Percentiles rank a stretch among this genome's conserved stretches.
Conservation (phyloP, 768 basidiomycete species). For the Trichaptum fuscoviolaceum region DNA sequence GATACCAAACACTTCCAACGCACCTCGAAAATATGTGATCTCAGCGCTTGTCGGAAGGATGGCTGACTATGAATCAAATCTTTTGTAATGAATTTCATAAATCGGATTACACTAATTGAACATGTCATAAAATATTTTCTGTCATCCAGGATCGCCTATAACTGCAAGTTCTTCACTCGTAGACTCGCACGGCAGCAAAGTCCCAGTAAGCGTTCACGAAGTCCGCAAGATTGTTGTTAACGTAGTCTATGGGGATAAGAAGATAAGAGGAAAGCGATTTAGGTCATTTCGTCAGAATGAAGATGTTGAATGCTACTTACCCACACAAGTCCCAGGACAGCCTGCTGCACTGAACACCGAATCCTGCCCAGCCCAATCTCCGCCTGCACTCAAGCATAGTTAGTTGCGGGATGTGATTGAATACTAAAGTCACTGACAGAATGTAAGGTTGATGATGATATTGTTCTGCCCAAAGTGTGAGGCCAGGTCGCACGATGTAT, state of each 20-base stretch:
- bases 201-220: slow-evolving; percentile 71
- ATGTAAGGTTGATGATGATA: slow-evolving; percentile 65
- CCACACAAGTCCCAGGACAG: slow-evolving; percentile 48
- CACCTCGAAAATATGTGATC: not conserved
- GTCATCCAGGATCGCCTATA: too few relatives aligned
- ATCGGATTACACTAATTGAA: too few relatives aligned
- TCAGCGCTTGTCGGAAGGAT: not conserved
- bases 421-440: slow-evolving; percentile 40
- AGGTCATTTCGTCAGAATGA: too few relatives aligned
- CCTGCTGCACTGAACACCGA: slow-evolving; percentile 39
- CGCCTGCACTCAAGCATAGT: slow-evolving; percentile 33
- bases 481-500: slow-evolving; percentile 49
- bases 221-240: slow-evolving; percentile 60
- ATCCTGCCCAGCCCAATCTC: slow-evolving; percentile 48
- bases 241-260: slow-evolving; percentile 39
- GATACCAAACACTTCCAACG: not conserved
- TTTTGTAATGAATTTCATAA: not conserved
- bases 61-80: not conserved
- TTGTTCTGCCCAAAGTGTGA: slow-evolving; percentile 51
- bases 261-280: slow-evolving; percentile 17
- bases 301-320: slow-evolving; percentile 24
- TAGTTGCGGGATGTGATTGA: too few relatives aligned
- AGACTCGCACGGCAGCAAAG: slow-evolving; percentile 53
- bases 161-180: slow-evolving; percentile 17
- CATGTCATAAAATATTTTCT: too few relatives aligned